Conservation (phyloP, 805 yeast genomes). For the Cyberlindnera saturnus region DNA sequence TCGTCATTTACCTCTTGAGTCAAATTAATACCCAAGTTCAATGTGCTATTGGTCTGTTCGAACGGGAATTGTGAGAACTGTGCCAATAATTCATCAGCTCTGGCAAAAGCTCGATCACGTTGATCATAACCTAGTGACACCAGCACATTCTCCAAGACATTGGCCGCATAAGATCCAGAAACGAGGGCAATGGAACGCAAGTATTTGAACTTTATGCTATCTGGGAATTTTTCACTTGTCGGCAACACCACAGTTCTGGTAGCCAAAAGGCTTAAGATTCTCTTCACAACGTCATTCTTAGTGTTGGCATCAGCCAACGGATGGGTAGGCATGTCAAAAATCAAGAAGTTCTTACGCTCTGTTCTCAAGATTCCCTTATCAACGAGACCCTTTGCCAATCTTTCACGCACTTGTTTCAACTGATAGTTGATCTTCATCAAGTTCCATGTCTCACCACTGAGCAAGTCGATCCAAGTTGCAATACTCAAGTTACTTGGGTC, state of each 20-base stretch:
- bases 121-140: constrained; percentile 73
- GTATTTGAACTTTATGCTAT: constrained; percentile 56
- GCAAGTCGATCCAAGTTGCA: constrained; percentile 86
- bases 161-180: constrained; percentile 91
- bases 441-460: constrained; percentile 97
- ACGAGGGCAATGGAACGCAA: constrained; percentile 78
- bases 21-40: constrained; percentile 70
- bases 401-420: constrained; percentile 93
- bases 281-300: constrained; percentile 71
- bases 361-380: constrained; percentile 96
- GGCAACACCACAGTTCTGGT: constrained; percentile 59
- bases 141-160: constrained; percentile 87
- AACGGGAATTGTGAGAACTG: constrained; percentile 88
- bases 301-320: constrained; percentile 85
- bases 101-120: constrained; percentile 84
- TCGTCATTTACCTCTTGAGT: constrained; percentile 39
- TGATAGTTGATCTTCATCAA: constrained; percentile 90
- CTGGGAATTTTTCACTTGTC: constrained; percentile 63
- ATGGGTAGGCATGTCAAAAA: constrained; percentile 98
- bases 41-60: constrained; percentile 47
- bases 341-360: constrained; percentile 87
- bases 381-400: constrained; percentile 93
- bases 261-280: constrained; percentile 66
- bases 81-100: constrained; percentile 86
- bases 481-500: constrained; percentile 77